Conservation (phyloP, 148 eudicot genomes). For the Rhododendron ferrugineum region DNA sequence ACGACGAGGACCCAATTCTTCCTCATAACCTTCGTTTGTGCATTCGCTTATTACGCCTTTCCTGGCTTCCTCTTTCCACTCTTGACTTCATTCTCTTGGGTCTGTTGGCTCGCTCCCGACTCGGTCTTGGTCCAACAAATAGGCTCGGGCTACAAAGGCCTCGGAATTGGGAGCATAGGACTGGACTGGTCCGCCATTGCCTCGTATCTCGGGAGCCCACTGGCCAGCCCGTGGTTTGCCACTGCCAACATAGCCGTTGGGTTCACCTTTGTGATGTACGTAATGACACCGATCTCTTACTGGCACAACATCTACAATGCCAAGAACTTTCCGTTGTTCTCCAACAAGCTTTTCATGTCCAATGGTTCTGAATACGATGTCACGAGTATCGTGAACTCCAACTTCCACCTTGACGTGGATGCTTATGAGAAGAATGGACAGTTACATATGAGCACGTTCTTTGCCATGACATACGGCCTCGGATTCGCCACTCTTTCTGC, state of each 20-base stretch:
- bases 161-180: slow-evolving; percentile 57
- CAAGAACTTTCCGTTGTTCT: slow-evolving; percentile 61
- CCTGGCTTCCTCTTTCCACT: slow-evolving; percentile 44
- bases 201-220: slow-evolving; percentile 55
- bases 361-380: slow-evolving; percentile 43
- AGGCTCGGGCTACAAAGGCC: slow-evolving; percentile 55
- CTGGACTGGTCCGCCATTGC: slow-evolving; percentile 58
- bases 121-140: slow-evolving; percentile 50
- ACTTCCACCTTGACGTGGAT: slow-evolving; percentile 41
- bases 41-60: slow-evolving; percentile 46
- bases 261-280: slow-evolving; percentile 41
- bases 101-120: slow-evolving; percentile 53
- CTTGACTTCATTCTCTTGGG: slow-evolving; percentile 58
- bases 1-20: slow-evolving; percentile 57
- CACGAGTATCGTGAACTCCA: slow-evolving; percentile 29
- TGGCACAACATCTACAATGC: slow-evolving; percentile 45
- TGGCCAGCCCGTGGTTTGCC: slow-evolving; percentile 79
- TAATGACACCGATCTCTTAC: slow-evolving; percentile 47
- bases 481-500: slow-evolving; percentile 75
- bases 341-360: slow-evolving; percentile 31
- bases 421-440: slow-evolving; percentile 49
- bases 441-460: slow-evolving; percentile 51
- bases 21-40: slow-evolving; percentile 31
- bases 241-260: slow-evolving; percentile 59
- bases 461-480: slow-evolving; percentile 64